phyloP scores from a whole-genome alignment of 2,329 filamentous ascomycete species.

The Knoxdaviesia capensis region DNA sequence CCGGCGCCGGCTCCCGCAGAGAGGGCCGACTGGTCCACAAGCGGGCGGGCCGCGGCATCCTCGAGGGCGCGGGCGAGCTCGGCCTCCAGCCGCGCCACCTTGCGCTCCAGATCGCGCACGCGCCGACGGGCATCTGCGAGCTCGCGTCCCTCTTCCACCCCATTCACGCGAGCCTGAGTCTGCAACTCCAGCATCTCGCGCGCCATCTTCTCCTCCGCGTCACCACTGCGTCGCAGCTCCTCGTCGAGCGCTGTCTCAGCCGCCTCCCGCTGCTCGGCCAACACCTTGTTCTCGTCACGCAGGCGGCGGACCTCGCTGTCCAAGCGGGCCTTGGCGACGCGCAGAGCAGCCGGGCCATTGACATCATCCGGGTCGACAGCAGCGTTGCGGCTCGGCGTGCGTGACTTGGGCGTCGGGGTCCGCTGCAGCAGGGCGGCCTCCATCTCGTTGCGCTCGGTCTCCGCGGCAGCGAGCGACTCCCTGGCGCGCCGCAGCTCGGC shows the following conservation, averaged over 20 bases:
- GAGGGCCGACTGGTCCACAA: too few relatives aligned
- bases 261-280: conserved; percentile 33
- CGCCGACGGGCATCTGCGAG: conserved; percentile 38
- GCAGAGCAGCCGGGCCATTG: conserved; percentile 24
- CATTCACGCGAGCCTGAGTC: conserved; percentile 16
- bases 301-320: conserved; percentile 46
- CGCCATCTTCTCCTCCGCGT: conserved; percentile 43
- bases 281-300: conserved; percentile 38
- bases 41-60: too few relatives aligned
- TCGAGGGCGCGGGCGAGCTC: conserved; percentile 15
- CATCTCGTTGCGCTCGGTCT: conserved; percentile 47
- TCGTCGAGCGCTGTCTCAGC: conserved; percentile 44
- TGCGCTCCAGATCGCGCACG: conserved; percentile 43
- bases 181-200: conserved; percentile 30
- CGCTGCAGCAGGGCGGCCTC: conserved; percentile 37
- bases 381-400: too few relatives aligned
- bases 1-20: conserved; percentile 21
- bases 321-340: conserved; percentile 45
- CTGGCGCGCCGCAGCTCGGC: conserved; percentile 36
- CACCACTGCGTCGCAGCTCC: conserved; percentile 43
- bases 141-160: conserved; percentile 23
- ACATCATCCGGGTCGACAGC: conserved; percentile 45
- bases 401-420: conserved; percentile 4
- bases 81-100: conserved; percentile 32
- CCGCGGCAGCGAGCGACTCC: conserved; percentile 24